Evolutionary conservation across 1,284 basidiomycete genomes (phyloP), one percentile per base, ranked within the genome.

Genomic region (Bondarzewia mesenterica): DNA sequence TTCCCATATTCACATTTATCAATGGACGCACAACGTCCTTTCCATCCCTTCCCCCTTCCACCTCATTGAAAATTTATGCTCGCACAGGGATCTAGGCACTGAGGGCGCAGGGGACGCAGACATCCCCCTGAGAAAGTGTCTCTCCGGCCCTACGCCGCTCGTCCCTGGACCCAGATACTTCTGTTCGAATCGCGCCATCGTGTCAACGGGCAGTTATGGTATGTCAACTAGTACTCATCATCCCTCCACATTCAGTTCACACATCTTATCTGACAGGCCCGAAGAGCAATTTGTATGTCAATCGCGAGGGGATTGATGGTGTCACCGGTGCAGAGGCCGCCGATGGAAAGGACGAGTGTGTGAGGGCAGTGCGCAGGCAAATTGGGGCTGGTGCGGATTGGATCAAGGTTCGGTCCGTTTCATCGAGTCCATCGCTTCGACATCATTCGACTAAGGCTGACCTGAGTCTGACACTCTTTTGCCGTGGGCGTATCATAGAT

Each of bases 301-400:
- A 71, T 47, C 61, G 63, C 44, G 74, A 80, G 51, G 77, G 77
- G 20, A 63, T 80, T 7, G 75, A 82, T 51, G 74, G 77, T 2
- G 64, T 81, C 21, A 73, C 68, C 2, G 79, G 81, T 8, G 78
- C 78, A 6, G 75, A 80, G 51, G 70, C 72, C 2, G 79, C 73
- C 1, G 80, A 85, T 53, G 82, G 82, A 2, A 62, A 71, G 10
- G 74, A 74, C 29, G 77, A 70, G 32, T 80, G 82, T 57, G 59
- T 74, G 39, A 71, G 70, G 49, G 80, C 73, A 10, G 78, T 83
- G 2, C 67, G 82, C 39, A 71, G 71, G 51, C 82, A 83, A 56
- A 72, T 85, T 49, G 80, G 81, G 20, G 75, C 80, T n/a, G 81
- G 82, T 4, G 78, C 80, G 4, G 82, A 85, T 62, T 80, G 77